A percentile compares a stretch with the other conserved stretches of the same genome.
These are phyloP conservation scores for Zasmidium citrigriseum DNA, from an alignment of 2,329 filamentous ascomycete genomes.

Conservation along the genomic window DNA sequence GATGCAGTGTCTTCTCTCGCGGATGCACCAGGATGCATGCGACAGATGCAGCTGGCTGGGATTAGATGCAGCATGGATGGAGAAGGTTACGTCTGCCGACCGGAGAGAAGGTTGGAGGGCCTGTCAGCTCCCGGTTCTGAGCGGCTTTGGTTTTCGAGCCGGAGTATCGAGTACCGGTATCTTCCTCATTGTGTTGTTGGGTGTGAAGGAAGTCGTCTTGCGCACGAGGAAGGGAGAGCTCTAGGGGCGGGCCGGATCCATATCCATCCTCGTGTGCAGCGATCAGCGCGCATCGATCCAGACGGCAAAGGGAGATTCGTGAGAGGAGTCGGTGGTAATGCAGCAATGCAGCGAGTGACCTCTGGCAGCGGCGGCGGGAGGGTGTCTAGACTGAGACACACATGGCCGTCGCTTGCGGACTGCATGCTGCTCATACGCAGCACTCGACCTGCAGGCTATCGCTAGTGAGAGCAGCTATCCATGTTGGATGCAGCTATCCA, in stretches of 20 bases:
- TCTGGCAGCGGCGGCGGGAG: background rate
- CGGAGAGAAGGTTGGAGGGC: background rate
- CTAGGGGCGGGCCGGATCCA: background rate
- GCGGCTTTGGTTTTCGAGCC: background rate
- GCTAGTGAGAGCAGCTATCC: conserved; percentile 7
- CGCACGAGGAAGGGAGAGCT: background rate
- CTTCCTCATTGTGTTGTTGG: too few species aligned
- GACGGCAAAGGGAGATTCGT: background rate
- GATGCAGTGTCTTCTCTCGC: background rate
- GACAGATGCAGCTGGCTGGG: conserved; percentile 1
- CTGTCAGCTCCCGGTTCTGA: background rate
- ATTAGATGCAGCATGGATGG: background rate
- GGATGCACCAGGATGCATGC: conserved; percentile 6
- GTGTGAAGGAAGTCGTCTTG: background rate
- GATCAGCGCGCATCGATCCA: background rate
- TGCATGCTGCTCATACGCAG: conserved; percentile 6
- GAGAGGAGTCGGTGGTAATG: background rate
- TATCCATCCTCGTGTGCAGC: background rate
- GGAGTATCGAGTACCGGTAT: too few species aligned
- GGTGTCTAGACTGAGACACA: background rate
- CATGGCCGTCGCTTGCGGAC: conserved; percentile 1
- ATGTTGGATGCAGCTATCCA: conserved; percentile 7
- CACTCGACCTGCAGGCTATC: conserved; percentile 6
- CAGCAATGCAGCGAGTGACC: background rate
- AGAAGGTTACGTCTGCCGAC: background rate